These are phyloP conservation scores for Spergularia azorica DNA, from an alignment of 179 eudicot genomes.

Conservation along the genomic window DNA sequence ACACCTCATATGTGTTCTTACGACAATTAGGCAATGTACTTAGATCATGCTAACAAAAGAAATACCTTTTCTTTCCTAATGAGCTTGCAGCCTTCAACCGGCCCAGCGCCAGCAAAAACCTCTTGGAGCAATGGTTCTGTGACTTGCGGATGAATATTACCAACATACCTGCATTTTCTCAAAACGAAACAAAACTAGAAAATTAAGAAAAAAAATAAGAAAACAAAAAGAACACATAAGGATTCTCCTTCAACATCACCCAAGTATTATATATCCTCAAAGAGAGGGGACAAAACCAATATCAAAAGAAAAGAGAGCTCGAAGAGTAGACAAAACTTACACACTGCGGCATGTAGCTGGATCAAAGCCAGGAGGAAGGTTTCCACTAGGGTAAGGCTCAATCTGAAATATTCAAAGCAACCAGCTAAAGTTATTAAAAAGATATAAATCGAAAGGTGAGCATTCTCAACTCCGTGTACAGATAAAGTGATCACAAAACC, in stretches of 20 bases:
- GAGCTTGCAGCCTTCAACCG: conserved; percentile 90
- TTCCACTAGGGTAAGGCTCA: conserved; percentile 98
- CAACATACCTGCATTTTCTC: conserved; percentile 95
- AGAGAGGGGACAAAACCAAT: background rate
- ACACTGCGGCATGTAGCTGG: conserved; percentile 98
- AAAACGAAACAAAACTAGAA: conserved; percentile 57
- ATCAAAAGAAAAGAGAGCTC: background rate
- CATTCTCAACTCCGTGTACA: background rate
- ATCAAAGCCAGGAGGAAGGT: conserved; percentile 99
- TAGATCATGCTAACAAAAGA: background rate
- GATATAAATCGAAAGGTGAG: background rate
- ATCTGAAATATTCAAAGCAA: conserved; percentile 62
- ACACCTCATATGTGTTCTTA: background rate
- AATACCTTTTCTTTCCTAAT: conserved; percentile 91
- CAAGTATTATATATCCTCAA: background rate
- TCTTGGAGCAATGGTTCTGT: conserved; percentile 95
- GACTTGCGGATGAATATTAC: conserved; percentile 93
- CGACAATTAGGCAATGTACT: background rate
- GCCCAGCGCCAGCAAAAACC: conserved; percentile 90
- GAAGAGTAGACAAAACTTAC: conserved; percentile 58
- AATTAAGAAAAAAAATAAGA: conserved; percentile 34
- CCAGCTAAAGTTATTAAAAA: background rate
- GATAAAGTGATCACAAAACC: background rate
- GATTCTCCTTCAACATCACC: conserved; percentile 4
- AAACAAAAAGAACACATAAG: background rate